Evolutionary conservation across 805 yeast genomes (phyloP), one percentile per base, ranked within the genome.

Genomic region (Candida glaebosa): DNA sequence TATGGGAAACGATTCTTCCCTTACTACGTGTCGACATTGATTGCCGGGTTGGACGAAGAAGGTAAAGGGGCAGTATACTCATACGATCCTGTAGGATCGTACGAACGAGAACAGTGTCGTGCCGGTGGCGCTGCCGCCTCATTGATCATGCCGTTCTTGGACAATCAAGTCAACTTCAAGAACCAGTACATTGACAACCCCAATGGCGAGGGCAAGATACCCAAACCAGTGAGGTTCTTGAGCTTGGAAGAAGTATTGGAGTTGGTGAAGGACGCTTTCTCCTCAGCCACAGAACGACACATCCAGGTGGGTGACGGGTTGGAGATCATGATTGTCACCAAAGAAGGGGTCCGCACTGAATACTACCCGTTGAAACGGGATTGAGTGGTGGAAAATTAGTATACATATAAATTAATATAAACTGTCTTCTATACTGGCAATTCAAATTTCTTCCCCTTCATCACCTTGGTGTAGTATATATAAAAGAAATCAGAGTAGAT

Each of bases 121-220:
- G 98, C 98, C 2, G 97, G 96, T 49, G 99, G 99, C 33, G 93
- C 97, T 10, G 98, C 98, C 20, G 93, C 97, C 1, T 79, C 89
- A 48, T 77, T 93, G 67, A 89, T 93, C 51, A 89, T 90, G 95
- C 99, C 99, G 3, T 93, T 93, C 63, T 78, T 93, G 58, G 99
- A 93, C 65, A 91, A 90, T 64, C 99, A 93, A 71, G 99, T 93
- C 48, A 87, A 89, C 61, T 86, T 88, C 68, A 90, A 90, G 62
- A 93, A 93, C 70, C 99, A 93, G 65, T 79, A 74, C 61, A 90
- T 79, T 51, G 31, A 28, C 5, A 25, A 24, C 4, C 96, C 97
- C 17, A 82, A 72, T 4, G 71, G 86, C 8, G 72, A 86, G 45
- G 95, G 93, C 16, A 77, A 69, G 8, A 73, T 74, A 43, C 82